These are phyloP conservation scores for Tylopilus vinaceipallidus DNA, from an alignment of 768 basidiomycete species.

Conservation along the genomic window DNA sequence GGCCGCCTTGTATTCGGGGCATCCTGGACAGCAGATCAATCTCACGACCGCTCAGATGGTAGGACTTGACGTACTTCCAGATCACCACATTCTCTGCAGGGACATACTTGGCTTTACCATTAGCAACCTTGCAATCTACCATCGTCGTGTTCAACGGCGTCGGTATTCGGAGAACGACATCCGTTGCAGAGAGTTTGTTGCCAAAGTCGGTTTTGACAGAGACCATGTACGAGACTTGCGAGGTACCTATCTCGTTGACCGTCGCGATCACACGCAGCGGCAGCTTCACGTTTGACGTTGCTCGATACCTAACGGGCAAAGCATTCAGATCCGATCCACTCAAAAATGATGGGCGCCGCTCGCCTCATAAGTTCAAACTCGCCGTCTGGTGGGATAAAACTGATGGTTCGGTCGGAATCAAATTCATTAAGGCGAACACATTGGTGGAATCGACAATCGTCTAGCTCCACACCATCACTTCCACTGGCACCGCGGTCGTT, in stretches of 20 bases:
- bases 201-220: conserved; percentile 87
- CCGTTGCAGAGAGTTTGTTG: conserved; percentile 89
- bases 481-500: conserved; percentile 49
- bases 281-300: conserved; percentile 94
- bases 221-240: conserved; percentile 87
- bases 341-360: conserved; percentile 24
- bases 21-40: conserved; percentile 52
- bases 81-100: conserved; percentile 94
- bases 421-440: conserved; percentile 96
- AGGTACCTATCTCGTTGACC: conserved; percentile 89
- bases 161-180: conserved; percentile 90
- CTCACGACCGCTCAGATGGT: conserved; percentile 1
- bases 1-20: conserved; percentile 87
- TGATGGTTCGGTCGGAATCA: conserved; percentile 90
- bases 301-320: conserved; percentile 69
- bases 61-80: conserved; percentile 79
- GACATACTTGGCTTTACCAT: conserved; percentile 96
- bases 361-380: conserved; percentile 98
- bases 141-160: conserved; percentile 93
- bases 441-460: conserved; percentile 98
- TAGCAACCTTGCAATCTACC: conserved; percentile 87
- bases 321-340: conserved; percentile 1
- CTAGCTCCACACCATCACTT: conserved; percentile 84
- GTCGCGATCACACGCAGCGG: conserved; percentile 88
- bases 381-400: conserved; percentile 96